These are phyloP conservation scores for Vitis hybrid DNA, from an alignment of 177 flowering plant genomes.

Conservation along the genomic window DNA sequence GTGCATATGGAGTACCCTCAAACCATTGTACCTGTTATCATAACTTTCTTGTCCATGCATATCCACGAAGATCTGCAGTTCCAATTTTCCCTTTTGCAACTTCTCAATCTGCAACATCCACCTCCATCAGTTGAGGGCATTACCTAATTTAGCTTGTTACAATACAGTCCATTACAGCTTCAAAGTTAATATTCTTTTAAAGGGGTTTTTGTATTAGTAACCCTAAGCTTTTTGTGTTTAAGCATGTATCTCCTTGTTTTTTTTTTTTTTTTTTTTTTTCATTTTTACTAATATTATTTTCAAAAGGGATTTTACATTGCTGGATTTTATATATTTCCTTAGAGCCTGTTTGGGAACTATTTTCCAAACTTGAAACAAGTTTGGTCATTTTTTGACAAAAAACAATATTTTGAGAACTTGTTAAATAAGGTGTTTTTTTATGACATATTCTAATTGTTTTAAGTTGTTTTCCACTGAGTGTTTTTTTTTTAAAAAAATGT, in stretches of 20 bases:
- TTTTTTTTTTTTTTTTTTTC: too few relatives aligned
- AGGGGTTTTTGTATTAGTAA: background rate
- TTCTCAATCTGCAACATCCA: conserved; percentile 65
- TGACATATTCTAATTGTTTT: too few relatives aligned
- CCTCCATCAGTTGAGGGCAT: conserved; percentile 10
- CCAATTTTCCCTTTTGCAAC: conserved; percentile 72
- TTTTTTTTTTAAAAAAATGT: too few relatives aligned
- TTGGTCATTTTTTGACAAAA: too few relatives aligned
- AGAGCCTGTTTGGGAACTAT: too few relatives aligned
- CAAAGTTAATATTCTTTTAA: background rate
- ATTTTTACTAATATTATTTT: too few relatives aligned
- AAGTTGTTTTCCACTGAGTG: too few relatives aligned
- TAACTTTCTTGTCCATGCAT: conserved; percentile 75
- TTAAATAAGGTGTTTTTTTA: too few relatives aligned
- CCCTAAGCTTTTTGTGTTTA: background rate
- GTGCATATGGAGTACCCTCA: background rate
- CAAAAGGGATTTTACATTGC: too few relatives aligned
- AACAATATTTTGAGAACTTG: too few relatives aligned
- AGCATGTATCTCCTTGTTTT: background rate
- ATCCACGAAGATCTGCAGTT: conserved; percentile 67
- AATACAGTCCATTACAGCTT: background rate
- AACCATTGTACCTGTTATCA: conserved; percentile 63
- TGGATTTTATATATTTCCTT: too few relatives aligned
- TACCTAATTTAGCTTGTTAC: background rate
- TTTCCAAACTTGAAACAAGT: too few relatives aligned